Conservation (phyloP, 1,139 yeast genomes). For the Scheffersomyces titani region DNA sequence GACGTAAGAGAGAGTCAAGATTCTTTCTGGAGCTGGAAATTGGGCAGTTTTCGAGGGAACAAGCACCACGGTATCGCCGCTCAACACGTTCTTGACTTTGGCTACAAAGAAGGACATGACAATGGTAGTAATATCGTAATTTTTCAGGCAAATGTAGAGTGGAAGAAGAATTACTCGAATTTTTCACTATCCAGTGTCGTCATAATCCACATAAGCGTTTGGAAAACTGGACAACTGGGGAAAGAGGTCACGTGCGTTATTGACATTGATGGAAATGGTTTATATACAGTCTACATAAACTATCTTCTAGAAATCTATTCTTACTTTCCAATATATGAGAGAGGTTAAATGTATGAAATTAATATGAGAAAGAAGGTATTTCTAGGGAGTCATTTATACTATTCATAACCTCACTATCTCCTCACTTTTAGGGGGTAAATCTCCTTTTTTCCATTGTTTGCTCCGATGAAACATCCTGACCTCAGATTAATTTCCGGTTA, state of each 20-base stretch:
- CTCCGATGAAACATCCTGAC: no score
- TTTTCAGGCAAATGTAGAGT: background rate
- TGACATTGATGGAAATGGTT: background rate
- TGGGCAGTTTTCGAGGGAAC: constrained; percentile 51
- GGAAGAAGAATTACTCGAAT: background rate
- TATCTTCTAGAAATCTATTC: no score
- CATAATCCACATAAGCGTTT: background rate
- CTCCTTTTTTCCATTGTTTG: no score
- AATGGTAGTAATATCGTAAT: background rate
- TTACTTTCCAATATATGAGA: no score
- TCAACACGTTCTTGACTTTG: constrained; percentile 67
- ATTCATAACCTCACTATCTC: no score
- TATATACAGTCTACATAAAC: no score
- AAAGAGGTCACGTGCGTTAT: background rate
- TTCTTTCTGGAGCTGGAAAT: constrained; percentile 57
- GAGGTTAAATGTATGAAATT: no score
- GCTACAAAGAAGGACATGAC: constrained; percentile 39
- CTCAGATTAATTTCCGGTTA: no score
- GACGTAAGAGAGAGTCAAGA: constrained; percentile 64
- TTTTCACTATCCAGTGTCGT: background rate
- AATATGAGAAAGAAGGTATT: no score
- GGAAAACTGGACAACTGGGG: background rate
- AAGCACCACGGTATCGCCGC: constrained; percentile 75
- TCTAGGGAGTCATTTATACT: no score
- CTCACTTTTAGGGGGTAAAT: no score